These are phyloP conservation scores for Tolypocladium endophyticum DNA, from an alignment of 2,329 filamentous ascomycete genomes.

Conservation along the genomic window DNA sequence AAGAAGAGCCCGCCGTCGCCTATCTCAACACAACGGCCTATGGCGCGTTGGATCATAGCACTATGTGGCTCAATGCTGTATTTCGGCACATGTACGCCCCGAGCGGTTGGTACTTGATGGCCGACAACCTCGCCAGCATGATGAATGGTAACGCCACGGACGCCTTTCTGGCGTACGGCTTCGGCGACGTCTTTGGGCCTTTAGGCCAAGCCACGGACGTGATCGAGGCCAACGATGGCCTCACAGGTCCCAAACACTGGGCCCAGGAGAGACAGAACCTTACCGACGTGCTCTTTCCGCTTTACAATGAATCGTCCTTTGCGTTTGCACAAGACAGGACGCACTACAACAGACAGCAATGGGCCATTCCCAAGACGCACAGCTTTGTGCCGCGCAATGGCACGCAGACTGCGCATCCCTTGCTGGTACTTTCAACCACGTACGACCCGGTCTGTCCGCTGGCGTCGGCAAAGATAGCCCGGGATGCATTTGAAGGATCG, in stretches of 20 bases:
- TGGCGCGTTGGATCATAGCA: constrained; percentile 24
- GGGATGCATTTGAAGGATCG: constrained; percentile 23
- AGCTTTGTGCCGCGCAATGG: constrained; percentile 10
- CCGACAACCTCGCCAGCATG: constrained; percentile 21
- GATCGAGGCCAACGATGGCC: constrained; percentile 16
- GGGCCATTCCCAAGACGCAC: constrained; percentile 18
- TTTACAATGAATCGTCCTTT: constrained; percentile 21
- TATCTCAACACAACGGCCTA: constrained; percentile 31
- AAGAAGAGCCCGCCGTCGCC: constrained; percentile 26
- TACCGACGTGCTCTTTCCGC: constrained; percentile 21
- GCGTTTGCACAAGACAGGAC: constrained; percentile 17
- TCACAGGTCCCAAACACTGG: constrained; percentile 15
- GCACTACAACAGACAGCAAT: constrained; percentile 18
- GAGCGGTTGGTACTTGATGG: constrained; percentile 22
- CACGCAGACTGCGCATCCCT: constrained; percentile 22
- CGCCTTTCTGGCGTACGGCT: constrained; percentile 23
- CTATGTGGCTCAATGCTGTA: constrained; percentile 23
- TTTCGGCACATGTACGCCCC: constrained; percentile 29
- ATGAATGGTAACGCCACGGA: constrained; percentile 28
- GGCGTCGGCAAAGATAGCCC: constrained; percentile 24
- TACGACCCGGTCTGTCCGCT: constrained; percentile 41
- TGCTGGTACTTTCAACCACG: constrained; percentile 19
- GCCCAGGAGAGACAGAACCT: constrained; percentile 19
- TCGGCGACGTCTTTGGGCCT: constrained; percentile 4
- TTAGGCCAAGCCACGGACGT: constrained; percentile 14